Conservation (phyloP, 2,329 filamentous ascomycete species). For the Harringtonia aguacate region DNA sequence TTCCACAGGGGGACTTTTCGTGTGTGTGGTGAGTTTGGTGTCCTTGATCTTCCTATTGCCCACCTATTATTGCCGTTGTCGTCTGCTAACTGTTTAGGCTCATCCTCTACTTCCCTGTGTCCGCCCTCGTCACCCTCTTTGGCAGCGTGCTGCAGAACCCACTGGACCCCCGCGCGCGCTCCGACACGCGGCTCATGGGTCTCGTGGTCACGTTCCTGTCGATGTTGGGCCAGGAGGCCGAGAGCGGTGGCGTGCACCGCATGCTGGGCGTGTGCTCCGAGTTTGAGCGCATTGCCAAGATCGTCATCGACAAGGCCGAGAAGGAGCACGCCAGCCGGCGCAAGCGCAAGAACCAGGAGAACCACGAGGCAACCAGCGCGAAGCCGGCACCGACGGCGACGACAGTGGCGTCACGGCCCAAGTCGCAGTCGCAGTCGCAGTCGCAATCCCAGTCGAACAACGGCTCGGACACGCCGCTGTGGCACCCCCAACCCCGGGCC, state of each 20-base stretch:
- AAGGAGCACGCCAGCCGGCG: slow-evolving; percentile 69
- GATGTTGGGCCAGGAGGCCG: slow-evolving; percentile 78
- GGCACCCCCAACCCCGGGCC: no score
- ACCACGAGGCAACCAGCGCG: slow-evolving; percentile 14
- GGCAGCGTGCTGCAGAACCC: slow-evolving; percentile 96
- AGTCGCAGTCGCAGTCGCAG: not conserved
- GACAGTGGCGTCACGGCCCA: not conserved
- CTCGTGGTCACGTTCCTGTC: slow-evolving; percentile 87
- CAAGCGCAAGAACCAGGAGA: slow-evolving; percentile 64
- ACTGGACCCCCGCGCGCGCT: slow-evolving; percentile 74
- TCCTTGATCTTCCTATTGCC: not conserved
- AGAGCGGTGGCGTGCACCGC: slow-evolving; percentile 80
- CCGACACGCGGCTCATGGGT: slow-evolving; percentile 85
- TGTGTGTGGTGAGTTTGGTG: slow-evolving; percentile 74
- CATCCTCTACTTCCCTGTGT: slow-evolving; percentile 93
- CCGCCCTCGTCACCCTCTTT: slow-evolving; percentile 87
- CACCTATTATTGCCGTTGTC: not conserved
- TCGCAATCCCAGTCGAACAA: not conserved
- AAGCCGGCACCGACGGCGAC: slow-evolving; percentile 11
- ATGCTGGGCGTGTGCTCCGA: slow-evolving; percentile 94
- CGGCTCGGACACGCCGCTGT: no score
- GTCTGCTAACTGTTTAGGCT: slow-evolving; percentile 45
- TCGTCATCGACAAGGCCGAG: slow-evolving; percentile 85
- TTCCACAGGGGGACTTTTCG: slow-evolving; percentile 86
- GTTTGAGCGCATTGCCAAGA: slow-evolving; percentile 86